phyloP scores from a whole-genome alignment of 2,329 filamentous ascomycete genomes.

The Anthostomella pinea region DNA sequence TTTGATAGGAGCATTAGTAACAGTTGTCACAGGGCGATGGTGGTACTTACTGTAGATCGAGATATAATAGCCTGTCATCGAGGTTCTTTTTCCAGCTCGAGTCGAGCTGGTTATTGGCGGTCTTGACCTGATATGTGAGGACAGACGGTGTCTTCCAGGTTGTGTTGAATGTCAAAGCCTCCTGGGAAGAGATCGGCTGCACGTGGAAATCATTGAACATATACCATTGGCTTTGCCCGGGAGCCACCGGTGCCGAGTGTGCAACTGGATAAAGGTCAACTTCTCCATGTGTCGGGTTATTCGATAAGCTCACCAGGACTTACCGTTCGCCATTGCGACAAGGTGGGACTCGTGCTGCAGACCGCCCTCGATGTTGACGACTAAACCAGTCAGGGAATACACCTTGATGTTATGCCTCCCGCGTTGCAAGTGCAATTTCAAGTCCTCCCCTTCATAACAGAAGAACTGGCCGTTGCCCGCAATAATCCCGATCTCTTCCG shows the following conservation, averaged over 20 bases:
- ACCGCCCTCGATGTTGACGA: conserved; percentile 83
- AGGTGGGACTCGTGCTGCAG: conserved; percentile 86
- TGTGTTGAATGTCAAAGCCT: conserved; percentile 85
- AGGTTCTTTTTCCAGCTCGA: conserved; percentile 81
- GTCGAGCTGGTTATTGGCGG: conserved; percentile 78
- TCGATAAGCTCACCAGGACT: conserved; percentile 18
- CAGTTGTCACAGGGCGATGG: neutral
- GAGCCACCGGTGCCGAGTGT: conserved; percentile 59
- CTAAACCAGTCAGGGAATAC: conserved; percentile 87
- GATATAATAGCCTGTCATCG: conserved; percentile 81
- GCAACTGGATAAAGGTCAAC: conserved; percentile 49
- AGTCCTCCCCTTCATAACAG: conserved; percentile 89
- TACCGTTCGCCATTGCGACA: conserved; percentile 86
- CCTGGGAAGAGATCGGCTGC: conserved; percentile 71
- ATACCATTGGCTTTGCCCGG: conserved; percentile 76
- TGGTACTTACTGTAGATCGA: conserved; percentile 54
- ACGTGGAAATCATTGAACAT: conserved; percentile 98
- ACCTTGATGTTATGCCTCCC: conserved; percentile 79
- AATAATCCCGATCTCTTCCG: conserved; percentile 89
- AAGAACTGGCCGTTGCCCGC: conserved; percentile 89
- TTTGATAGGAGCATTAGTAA: conserved; percentile 33
- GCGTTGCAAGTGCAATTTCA: conserved; percentile 75
- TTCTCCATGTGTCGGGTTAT: neutral
- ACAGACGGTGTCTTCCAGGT: conserved; percentile 92
- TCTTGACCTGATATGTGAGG: conserved; percentile 79